Evolutionary conservation across 208 protist genomes (phyloP).

Genomic region (Leishmania martiniquensis): DNA sequence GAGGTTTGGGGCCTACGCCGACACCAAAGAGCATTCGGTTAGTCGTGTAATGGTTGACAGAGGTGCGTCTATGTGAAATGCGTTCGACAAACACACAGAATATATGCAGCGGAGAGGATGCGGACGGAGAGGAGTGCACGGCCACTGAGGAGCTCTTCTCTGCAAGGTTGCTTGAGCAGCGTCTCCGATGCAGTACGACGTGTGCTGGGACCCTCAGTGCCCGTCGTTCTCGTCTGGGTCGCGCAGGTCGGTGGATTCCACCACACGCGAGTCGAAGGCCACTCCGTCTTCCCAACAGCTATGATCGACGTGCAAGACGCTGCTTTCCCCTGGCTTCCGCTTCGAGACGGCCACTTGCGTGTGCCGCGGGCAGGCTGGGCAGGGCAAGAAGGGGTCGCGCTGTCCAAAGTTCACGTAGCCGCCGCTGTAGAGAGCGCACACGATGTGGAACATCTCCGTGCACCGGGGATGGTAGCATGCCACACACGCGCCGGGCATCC

Average conservation of each 20-base stretch:
- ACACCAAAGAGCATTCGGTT: not conserved
- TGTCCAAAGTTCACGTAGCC: conserved; percentile 91
- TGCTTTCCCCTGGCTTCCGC: conserved; percentile 9
- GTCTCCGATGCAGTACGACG: not conserved
- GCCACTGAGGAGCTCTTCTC: not conserved
- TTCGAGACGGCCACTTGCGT: conserved; percentile 61
- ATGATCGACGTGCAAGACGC: conserved; percentile 46
- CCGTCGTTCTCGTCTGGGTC: conserved; percentile 87
- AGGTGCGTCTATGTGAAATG: not conserved
- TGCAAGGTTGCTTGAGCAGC: too few species aligned
- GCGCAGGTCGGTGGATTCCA: conserved; percentile 75
- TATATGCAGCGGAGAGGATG: not conserved
- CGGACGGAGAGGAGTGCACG: not conserved
- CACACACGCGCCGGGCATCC: conserved; percentile 69
- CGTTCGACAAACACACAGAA: not conserved
- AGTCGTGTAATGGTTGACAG: not conserved
- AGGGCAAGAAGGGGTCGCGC: conserved; percentile 80
- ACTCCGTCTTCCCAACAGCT: conserved; percentile 82
- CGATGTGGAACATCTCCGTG: conserved; percentile 77
- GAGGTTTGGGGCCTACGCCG: not conserved
- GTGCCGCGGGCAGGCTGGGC: conserved; percentile 79
- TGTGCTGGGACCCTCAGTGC: conserved; percentile 8
- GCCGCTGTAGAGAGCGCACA: conserved; percentile 77
- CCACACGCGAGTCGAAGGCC: conserved; percentile 84
- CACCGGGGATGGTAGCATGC: conserved; percentile 88